Evolutionary conservation across 768 basidiomycete species (phyloP).

Genomic region (Leccinum pellstonianum): DNA sequence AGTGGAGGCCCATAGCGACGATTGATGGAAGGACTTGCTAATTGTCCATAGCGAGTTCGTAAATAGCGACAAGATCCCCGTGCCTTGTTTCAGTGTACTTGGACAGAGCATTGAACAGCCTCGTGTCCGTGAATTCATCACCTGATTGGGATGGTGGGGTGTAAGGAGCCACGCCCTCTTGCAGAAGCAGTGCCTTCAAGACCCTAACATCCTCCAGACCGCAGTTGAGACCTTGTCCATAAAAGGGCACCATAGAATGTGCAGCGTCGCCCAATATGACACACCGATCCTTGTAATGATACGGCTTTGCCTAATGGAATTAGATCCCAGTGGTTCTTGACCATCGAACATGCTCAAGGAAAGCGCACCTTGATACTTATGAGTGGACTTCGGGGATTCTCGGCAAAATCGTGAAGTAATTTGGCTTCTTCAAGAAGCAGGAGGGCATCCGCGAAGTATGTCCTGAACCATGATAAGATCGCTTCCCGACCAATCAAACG

Average conservation of each 20-base stretch:
- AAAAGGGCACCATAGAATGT: constrained; percentile 99
- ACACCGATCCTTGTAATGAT: constrained; percentile 86
- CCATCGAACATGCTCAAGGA: constrained; percentile 19
- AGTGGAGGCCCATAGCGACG: constrained; percentile 23
- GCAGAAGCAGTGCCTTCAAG: constrained; percentile 69
- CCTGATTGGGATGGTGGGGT: constrained; percentile 30
- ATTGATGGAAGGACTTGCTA: constrained; percentile 64
- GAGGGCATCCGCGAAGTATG: constrained; percentile 87
- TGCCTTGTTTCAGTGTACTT: constrained; percentile 82
- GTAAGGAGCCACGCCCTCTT: constrained; percentile 61
- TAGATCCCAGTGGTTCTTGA: constrained; percentile 20
- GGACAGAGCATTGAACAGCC: constrained; percentile 63
- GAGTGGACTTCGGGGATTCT: constrained; percentile 85
- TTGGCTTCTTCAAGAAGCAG: constrained; percentile 77
- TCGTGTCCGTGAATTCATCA: constrained; percentile 46
- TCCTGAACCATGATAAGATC: constrained; percentile 73
- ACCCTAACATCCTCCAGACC: constrained; percentile 97
- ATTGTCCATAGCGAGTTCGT: constrained; percentile 91
- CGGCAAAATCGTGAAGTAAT: constrained; percentile 73
- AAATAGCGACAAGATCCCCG: constrained; percentile 88
- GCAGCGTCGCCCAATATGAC: constrained; percentile 93
- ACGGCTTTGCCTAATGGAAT: constrained; percentile 66
- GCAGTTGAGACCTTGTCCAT: constrained; percentile 96
- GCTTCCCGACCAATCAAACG: constrained; percentile 56
- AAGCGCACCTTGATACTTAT: constrained; percentile 86